A percentile compares a stretch with the other conserved stretches of the same genome.
Conservation (phyloP, 2,329 filamentous ascomycete species). For the Fusarium fracticaudum region DNA sequence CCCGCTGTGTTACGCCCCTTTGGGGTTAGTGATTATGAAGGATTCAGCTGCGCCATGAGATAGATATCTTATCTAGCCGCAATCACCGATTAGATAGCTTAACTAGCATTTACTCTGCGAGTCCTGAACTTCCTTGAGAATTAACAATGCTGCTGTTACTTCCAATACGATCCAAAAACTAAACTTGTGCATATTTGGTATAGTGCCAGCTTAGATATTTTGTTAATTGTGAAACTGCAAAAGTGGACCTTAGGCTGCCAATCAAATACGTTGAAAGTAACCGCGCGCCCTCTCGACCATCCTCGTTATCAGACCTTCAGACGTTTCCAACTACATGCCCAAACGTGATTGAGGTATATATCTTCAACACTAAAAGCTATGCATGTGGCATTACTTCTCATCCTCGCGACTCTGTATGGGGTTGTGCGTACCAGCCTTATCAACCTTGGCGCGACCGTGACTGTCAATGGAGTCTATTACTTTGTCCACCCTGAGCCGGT, state of each 20-base stretch:
- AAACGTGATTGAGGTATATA: too few species aligned
- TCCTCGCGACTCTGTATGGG: too few species aligned
- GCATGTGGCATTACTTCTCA: not conserved
- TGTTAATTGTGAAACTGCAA: not conserved
- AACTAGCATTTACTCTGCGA: not conserved
- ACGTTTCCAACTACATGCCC: not conserved
- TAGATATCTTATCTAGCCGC: not conserved
- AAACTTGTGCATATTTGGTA: not conserved
- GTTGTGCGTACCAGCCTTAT: not conserved
- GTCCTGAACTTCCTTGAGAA: not conserved
- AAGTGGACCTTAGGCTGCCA: not conserved
- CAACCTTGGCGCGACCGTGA: not conserved
- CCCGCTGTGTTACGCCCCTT: not conserved
- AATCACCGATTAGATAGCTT: not conserved
- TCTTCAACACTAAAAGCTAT: not conserved
- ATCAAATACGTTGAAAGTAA: not conserved
- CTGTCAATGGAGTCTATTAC: not conserved
- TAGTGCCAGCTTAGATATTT: not conserved
- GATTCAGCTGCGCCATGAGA: not conserved
- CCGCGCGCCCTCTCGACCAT: not conserved
- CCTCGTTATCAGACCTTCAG: not conserved
- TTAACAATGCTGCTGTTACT: not conserved
- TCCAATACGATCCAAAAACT: fast-evolving
- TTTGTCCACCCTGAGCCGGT: not conserved
- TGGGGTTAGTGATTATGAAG: not conserved